Evolutionary conservation across 1,284 basidiomycete genomes (phyloP), one percentile per base, ranked within the genome.

Genomic region (Puccinia hordei): DNA sequence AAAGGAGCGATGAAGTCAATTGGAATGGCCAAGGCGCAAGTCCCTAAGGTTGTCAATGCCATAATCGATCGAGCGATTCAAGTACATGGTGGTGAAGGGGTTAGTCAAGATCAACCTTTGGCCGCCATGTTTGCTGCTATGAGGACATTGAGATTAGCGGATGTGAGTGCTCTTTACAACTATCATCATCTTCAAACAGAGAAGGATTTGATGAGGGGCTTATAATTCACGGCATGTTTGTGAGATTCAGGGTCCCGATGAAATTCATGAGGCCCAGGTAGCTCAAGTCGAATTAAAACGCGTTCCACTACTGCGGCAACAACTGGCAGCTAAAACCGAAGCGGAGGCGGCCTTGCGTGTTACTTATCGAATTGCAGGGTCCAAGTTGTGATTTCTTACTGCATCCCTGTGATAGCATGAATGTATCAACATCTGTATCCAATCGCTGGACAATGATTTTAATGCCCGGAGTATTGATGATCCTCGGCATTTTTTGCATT

Each of bases 1-100:
- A 99, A 98, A 86, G 95, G 93, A 57, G 96, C 97, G 0, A 86
- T 98, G 87, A 95, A 95, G 86, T 96, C 98, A 86, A 99, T 99
- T 84, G 95, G 93, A 57, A 93, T 98, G 83, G 93, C 94, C 80
- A 99, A 99, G 89, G 95, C 96, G 84, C 91, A 94, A 65, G 94
- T 98, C 6, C 95, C 95, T 35, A 89, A 89, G 0, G 93, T 96
- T 90, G 94, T 95, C 0, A 88, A 93, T 75, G 87, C 88, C 44
- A 92, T 99, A 79, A 89, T 98, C 75, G 97, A 99, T 87, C 91
- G 94, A 53, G 92, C 94, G 0, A 98, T 99, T 82, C 96, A 99
- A 88, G 89, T 92, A 0, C 93, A 93, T 85, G 96, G 96, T 80
- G 96, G 94, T 33, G 96, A 98, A 87, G 96, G 96, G 81, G 88